A percentile compares a stretch with the other conserved stretches of the same genome.
Evolutionary conservation across 805 yeast species (phyloP).

Genomic region (Kazachstania africana): DNA sequence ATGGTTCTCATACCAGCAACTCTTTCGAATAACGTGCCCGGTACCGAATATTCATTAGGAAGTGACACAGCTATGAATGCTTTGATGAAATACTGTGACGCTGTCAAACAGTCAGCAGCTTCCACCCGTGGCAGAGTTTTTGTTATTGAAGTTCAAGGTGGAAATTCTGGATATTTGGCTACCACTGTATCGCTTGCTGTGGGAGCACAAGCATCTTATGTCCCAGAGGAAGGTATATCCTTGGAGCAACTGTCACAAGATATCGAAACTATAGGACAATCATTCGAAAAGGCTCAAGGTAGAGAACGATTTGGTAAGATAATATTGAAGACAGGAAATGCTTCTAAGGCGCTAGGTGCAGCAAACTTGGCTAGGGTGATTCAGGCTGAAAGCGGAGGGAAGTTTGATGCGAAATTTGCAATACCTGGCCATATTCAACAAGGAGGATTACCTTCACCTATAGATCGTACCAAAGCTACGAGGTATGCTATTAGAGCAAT

Average conservation of each 20-base stretch:
- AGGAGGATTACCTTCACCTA: constrained; percentile 67
- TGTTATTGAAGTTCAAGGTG: constrained; percentile 78
- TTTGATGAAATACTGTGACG: constrained; percentile 62
- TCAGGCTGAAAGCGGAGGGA: constrained; percentile 47
- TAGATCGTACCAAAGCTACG: constrained; percentile 66
- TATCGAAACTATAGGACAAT: constrained; percentile 45
- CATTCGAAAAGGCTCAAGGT: constrained; percentile 52
- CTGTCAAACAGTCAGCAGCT: constrained; percentile 68
- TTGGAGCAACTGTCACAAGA: constrained; percentile 54
- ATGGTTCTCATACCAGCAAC: constrained; percentile 73
- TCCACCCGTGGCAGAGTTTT: constrained; percentile 70
- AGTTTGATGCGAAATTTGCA: constrained; percentile 69
- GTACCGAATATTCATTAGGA: constrained; percentile 69
- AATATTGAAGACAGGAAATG: constrained; percentile 54
- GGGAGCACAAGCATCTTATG: constrained; percentile 65
- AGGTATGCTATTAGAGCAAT: constrained; percentile 61
- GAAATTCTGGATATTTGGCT: constrained; percentile 71
- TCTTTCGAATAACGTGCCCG: constrained; percentile 71
- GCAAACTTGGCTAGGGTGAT: constrained; percentile 56
- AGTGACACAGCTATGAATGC: constrained; percentile 66
- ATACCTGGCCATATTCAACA: constrained; percentile 84
- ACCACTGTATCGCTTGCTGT: constrained; percentile 54
- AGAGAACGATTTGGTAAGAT: constrained; percentile 58
- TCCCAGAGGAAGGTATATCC: constrained; percentile 60
- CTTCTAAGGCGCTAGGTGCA: constrained; percentile 58